phyloP scores from a whole-genome alignment of 2,329 filamentous ascomycete genomes.

The Paecilomyces sp. region DNA sequence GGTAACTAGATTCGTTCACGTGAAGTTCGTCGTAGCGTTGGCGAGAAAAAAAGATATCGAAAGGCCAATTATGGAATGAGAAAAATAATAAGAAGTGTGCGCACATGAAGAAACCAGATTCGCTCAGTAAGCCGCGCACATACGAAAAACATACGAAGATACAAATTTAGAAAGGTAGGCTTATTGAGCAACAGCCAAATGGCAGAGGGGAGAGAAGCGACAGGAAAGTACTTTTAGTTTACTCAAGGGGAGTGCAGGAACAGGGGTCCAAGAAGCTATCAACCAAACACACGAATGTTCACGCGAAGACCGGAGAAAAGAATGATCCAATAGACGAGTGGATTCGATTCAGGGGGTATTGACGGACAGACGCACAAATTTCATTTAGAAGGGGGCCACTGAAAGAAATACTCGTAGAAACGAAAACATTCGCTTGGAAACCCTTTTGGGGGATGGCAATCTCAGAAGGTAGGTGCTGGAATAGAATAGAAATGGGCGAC shows the following conservation, averaged over 20 bases:
- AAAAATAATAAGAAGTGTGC: conserved; percentile 1
- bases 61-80: conserved; percentile 14
- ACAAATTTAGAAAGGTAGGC: conserved; percentile 12
- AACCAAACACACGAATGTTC: conserved; percentile 23
- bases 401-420: conserved; percentile 14
- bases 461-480: conserved; percentile 12
- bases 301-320: conserved; percentile 15
- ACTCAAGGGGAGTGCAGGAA: conserved; percentile 21
- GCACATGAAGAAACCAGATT: conserved; percentile 8
- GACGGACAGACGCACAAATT: conserved; percentile 35
- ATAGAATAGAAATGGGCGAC: conserved; percentile 14
- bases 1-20: neutral
- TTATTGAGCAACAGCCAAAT: conserved; percentile 13
- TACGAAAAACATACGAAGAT: conserved; percentile 16
- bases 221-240: conserved; percentile 27
- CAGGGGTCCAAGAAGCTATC: conserved; percentile 22
- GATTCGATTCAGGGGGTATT: conserved; percentile 37
- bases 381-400: conserved; percentile 34
- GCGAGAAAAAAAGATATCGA: conserved; percentile 5
- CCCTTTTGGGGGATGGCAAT: conserved; percentile 24
- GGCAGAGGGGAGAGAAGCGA: conserved; percentile 15
- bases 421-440: conserved; percentile 26
- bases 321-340: conserved; percentile 20
- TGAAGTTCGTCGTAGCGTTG: conserved; percentile 2
- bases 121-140: conserved; percentile 9